Evolutionary conservation across 768 basidiomycete species (phyloP).

Genomic region (Chalciporus pseudorubinellus): DNA sequence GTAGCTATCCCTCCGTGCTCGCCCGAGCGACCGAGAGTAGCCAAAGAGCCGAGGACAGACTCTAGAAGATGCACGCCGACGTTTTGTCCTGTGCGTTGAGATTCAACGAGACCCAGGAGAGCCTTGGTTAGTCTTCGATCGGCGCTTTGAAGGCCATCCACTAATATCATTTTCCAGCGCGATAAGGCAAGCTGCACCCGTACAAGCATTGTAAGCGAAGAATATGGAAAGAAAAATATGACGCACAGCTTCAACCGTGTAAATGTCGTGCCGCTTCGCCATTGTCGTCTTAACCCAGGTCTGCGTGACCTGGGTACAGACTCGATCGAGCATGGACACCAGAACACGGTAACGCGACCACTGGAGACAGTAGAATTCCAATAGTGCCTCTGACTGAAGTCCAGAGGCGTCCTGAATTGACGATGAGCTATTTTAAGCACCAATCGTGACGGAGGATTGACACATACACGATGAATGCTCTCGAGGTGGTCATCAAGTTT

Average conservation of each 20-base stretch:
- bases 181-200: slow-evolving; percentile 71
- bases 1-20: slow-evolving; percentile 78
- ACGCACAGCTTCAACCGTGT: neutral
- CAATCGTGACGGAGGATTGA: no score
- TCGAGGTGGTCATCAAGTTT: neutral
- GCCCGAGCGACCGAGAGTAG: neutral
- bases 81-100: slow-evolving; percentile 9
- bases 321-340: neutral
- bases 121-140: slow-evolving; percentile 79
- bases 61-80: neutral
- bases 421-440: neutral
- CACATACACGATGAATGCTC: neutral
- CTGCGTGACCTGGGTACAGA: neutral
- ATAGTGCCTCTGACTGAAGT: neutral
- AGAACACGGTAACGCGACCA: neutral
- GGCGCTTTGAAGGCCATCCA: slow-evolving; percentile 71
- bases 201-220: neutral
- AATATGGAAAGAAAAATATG: neutral
- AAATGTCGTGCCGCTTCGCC: neutral
- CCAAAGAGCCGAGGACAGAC: neutral
- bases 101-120: slow-evolving; percentile 79
- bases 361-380: neutral
- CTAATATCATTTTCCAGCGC: slow-evolving; percentile 87
- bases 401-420: neutral
- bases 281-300: neutral